Evolutionary conservation across 2,329 filamentous ascomycete genomes (phyloP).

Genomic region (Paracoccidioides brasiliensis): DNA sequence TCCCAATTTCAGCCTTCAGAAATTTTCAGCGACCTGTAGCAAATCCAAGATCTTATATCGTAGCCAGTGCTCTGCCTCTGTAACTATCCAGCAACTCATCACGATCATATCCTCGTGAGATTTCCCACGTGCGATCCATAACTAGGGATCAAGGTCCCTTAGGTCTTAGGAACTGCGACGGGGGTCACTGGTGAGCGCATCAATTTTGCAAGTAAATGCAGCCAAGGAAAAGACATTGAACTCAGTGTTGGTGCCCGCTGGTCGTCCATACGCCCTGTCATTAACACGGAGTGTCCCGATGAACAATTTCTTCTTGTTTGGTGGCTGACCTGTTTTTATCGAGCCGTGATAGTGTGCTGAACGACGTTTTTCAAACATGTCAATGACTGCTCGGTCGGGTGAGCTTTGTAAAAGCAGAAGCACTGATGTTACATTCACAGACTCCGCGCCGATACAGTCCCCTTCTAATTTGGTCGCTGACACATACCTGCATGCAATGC

Average conservation of each 20-base stretch:
- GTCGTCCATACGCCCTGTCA: neutral
- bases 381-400: slow-evolving; percentile 1
- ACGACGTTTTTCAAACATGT: slow-evolving; percentile 1
- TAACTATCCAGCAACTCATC: slow-evolving; percentile 3
- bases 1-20: neutral
- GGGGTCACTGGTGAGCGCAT: neutral
- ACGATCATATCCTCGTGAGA: slow-evolving; percentile 3
- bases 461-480: neutral
- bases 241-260: neutral
- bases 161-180: neutral
- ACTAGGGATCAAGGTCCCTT: neutral
- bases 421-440: neutral
- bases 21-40: slow-evolving; percentile 1
- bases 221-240: neutral
- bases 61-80: slow-evolving; percentile 1
- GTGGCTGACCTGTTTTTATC: slow-evolving; percentile 3
- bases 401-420: neutral
- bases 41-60: slow-evolving; percentile 4
- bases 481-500: slow-evolving; percentile 1
- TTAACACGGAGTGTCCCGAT: neutral
- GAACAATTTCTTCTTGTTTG: slow-evolving; percentile 3
- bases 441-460: neutral
- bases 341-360: neutral
- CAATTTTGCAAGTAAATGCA: neutral
- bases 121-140: slow-evolving; percentile 2